Percentiles rank a stretch among this genome's conserved stretches.
Conservation (phyloP, 441 rosid species). For the Bocquillonia castaneifolia region DNA sequence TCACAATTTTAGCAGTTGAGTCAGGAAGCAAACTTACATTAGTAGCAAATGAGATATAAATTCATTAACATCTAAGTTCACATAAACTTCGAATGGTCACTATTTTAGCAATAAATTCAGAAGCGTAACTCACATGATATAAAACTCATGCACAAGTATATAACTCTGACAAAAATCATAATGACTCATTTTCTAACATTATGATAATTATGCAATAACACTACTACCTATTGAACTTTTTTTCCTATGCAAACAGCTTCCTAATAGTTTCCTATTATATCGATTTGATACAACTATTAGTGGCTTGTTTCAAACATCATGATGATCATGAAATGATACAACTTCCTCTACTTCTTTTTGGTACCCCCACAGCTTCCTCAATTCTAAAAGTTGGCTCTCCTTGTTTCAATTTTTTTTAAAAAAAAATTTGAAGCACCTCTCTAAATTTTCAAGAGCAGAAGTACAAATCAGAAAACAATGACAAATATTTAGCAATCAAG, state of each 20-base stretch:
- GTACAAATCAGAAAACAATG: not conserved
- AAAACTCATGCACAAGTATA: too few relatives aligned
- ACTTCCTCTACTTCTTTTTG: not conserved
- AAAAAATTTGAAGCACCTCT: not conserved
- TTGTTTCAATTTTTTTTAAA: not conserved
- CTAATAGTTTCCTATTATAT: not conserved
- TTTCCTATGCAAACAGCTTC: too few relatives aligned
- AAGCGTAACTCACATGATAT: too few relatives aligned
- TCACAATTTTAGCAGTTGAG: not conserved
- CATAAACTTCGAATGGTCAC: too few relatives aligned
- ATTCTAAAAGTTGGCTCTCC: not conserved
- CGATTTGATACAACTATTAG: not conserved
- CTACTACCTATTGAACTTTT: not conserved
- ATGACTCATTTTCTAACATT: not conserved
- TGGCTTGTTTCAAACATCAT: not conserved
- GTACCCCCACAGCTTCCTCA: too few relatives aligned
- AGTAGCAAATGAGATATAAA: not conserved
- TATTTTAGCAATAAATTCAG: too few relatives aligned
- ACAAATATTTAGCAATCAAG: not conserved
- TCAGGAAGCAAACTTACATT: not conserved
- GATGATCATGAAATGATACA: not conserved
- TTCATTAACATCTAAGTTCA: too few relatives aligned
- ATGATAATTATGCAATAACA: not conserved
- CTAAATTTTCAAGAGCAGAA: not conserved
- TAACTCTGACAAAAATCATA: too few relatives aligned